Base-by-base conservation (phyloP, 179 eudicot species). In the Spinacia oleracea region DNA sequence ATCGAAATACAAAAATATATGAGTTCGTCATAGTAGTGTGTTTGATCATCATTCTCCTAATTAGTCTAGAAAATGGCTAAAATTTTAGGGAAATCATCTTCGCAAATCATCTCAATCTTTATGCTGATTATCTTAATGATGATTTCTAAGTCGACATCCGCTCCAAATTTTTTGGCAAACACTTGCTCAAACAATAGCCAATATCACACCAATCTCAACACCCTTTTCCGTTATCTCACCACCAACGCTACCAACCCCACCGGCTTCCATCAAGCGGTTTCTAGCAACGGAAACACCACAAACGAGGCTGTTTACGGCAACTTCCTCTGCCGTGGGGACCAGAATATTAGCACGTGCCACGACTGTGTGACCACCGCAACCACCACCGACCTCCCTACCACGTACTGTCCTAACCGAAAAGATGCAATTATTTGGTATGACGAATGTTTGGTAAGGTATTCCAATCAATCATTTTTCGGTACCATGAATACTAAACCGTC, bases 251-350 rank as follows among this genome's bases (percentile, higher is more conserved):
- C 76, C 50, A 70, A 76, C 65, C 66, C 77, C 7, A 40, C 40
- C 34, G 65, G 75, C 50, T 81, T 60, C 67, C 14, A 76, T 29
- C 7, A 60, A 18, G 31, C 76, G 9, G 21, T 25, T 3, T 23
- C 56, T 18, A 8, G 48, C 71, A 14, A 31, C 0, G 34, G 53
- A 0, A 66, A 65, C 46, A 38, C 3, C 18, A 42, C 56, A 0
- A 65, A 11, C 23, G 69, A 56, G 2, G 35, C 12, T 12, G 80
- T 78, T 10, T 71, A 80, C 68, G 85, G 87, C 58, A 79, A 80
- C 71, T 86, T 74, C 76, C 84, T 86, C 10, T 86, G 84, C 68
- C 79, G 79, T 9, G 87, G 81, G 18, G 85, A 86, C 43, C 73
- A 77, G 2, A 56, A 73, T 42, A 6, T n/a, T 0, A 43, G 40